Percentiles rank a stretch among this genome's conserved stretches.
Conservation (phyloP, 441 rosid species). For the Corymbia calophylla region DNA sequence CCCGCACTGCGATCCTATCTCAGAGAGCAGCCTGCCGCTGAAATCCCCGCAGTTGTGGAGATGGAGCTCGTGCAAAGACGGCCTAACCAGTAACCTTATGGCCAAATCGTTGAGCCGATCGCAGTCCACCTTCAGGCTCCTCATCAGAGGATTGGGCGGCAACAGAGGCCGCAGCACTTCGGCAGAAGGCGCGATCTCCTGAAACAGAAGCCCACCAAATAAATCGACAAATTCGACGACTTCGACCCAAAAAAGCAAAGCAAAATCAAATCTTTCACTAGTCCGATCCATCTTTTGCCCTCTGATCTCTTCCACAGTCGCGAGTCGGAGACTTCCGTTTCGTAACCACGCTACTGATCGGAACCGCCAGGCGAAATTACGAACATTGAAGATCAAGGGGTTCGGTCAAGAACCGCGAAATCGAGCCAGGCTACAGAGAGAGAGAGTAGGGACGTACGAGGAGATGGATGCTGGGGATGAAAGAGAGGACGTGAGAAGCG, state of each 20-base stretch:
- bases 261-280: neutral
- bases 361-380: neutral
- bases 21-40: slow-evolving; percentile 68
- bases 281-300: neutral
- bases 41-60: slow-evolving; percentile 68
- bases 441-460: slow-evolving; percentile 27
- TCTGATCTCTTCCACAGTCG: neutral
- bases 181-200: slow-evolving; percentile 61
- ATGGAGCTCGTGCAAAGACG: slow-evolving; percentile 59
- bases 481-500: slow-evolving; percentile 63
- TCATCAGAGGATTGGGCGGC: slow-evolving; percentile 58
- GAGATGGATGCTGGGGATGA: slow-evolving; percentile 66
- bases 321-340: neutral
- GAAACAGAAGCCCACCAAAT: neutral
- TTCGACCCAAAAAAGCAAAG: neutral
- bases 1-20: slow-evolving; percentile 63
- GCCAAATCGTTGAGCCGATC: slow-evolving; percentile 63
- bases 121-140: slow-evolving; percentile 77
- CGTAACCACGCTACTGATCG: neutral
- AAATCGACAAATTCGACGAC: neutral
- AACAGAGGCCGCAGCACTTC: slow-evolving; percentile 59
- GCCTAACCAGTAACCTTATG: slow-evolving; percentile 37
- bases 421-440: neutral
- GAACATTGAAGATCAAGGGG: neutral
- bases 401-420: neutral